These are phyloP conservation scores for Bondarzewia mesenterica DNA, from an alignment of 1,284 basidiomycete species.

Conservation along the genomic window DNA sequence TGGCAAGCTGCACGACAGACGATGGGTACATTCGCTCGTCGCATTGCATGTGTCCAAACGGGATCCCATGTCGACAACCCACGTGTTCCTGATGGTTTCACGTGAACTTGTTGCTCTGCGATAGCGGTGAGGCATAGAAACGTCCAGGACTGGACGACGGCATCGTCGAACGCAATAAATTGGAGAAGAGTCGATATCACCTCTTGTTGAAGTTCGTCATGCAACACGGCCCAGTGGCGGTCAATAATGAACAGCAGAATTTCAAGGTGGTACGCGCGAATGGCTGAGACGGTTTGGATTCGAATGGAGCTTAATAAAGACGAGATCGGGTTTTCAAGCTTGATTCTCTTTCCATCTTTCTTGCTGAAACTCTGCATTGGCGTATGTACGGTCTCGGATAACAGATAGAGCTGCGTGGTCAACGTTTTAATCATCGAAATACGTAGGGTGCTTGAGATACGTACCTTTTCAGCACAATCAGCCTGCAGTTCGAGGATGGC, in stretches of 20 bases:
- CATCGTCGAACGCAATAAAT: conserved; percentile 59
- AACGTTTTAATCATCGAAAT: conserved; percentile 8
- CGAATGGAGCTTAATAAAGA: conserved; percentile 48
- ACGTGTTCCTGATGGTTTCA: conserved; percentile 25
- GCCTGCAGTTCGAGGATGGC: conserved; percentile 77
- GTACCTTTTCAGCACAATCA: conserved; percentile 67
- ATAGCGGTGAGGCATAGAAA: conserved; percentile 73
- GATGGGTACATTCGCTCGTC: conserved; percentile 56
- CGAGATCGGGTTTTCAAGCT: conserved; percentile 51
- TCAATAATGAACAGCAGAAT: conserved; percentile 80
- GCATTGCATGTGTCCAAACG: conserved; percentile 77
- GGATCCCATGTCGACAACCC: conserved; percentile 48
- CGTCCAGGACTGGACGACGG: conserved; percentile 69
- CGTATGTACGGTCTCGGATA: conserved; percentile 51
- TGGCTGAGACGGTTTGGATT: conserved; percentile 19
- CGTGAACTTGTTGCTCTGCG: conserved; percentile 23
- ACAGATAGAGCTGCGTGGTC: conserved; percentile 43
- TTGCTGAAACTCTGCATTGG: conserved; percentile 15
- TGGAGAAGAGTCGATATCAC: conserved; percentile 50
- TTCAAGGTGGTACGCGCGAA: conserved; percentile 59
- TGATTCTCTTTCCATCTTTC: conserved; percentile 38
- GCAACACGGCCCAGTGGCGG: conserved; percentile 60
- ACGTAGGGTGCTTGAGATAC: conserved; percentile 12
- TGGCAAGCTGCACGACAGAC: conserved; percentile 80
- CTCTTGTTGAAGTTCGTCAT: conserved; percentile 44